Conservation (phyloP, 1,284 basidiomycete genomes). For the Cystobasidium sp. region DNA sequence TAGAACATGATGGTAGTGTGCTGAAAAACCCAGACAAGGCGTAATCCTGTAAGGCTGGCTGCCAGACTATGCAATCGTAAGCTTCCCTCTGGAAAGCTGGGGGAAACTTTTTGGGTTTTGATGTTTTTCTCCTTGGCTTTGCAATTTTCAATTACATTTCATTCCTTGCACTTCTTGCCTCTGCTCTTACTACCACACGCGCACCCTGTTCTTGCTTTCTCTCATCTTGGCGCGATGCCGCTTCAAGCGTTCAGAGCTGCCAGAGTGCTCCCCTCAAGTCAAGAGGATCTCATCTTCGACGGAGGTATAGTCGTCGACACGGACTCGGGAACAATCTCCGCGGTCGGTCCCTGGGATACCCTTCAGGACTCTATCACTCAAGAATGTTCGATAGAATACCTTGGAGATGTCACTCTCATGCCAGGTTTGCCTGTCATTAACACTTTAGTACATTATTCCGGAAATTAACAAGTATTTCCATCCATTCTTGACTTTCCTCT, state of each 20-base stretch:
- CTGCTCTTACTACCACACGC: not conserved
- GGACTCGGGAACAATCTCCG: slow-evolving; percentile 14
- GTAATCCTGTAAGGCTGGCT: too few species aligned
- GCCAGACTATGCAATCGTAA: too few species aligned
- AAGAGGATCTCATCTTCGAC: slow-evolving; percentile 23
- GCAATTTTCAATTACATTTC: too few species aligned
- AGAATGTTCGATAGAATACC: slow-evolving; percentile 1
- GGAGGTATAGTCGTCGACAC: slow-evolving; percentile 6
- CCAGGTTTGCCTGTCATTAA: not conserved
- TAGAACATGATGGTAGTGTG: too few species aligned
- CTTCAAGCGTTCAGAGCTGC: slow-evolving; percentile 18
- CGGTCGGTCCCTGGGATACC: slow-evolving; percentile 6
- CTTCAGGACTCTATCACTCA: not conserved
- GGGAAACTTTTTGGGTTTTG: too few species aligned
- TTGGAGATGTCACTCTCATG: slow-evolving; percentile 30
- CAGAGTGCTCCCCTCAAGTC: slow-evolving; percentile 4
- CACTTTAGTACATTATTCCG: not conserved
- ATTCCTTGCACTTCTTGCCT: not conserved
- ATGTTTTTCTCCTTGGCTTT: too few species aligned
- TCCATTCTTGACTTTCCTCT: not conserved
- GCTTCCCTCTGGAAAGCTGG: too few species aligned
- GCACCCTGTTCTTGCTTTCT: not conserved
- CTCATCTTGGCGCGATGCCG: not conserved
- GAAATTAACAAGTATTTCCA: not conserved
- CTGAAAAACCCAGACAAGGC: too few species aligned